Percentiles rank a stretch among this genome's conserved stretches.
These are phyloP conservation scores for Vararia minispora DNA, from an alignment of 768 basidiomycete genomes.

Conservation along the genomic window DNA sequence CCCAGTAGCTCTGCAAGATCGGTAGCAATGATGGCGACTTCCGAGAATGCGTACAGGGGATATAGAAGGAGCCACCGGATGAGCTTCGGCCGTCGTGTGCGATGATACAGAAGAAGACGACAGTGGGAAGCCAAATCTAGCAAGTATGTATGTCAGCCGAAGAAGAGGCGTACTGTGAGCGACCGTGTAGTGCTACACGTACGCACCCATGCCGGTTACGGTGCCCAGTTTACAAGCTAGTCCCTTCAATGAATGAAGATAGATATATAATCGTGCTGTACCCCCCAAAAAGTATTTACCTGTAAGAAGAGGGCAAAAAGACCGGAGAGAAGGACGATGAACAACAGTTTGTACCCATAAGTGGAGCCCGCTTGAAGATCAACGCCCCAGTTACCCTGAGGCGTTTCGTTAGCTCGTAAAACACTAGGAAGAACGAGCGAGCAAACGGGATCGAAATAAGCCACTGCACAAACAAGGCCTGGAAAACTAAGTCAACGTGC, in stretches of 20 bases:
- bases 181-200: too few relatives aligned
- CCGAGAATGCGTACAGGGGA: slow-evolving; percentile 32
- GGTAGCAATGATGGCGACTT: slow-evolving; percentile 44
- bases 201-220: slow-evolving; percentile 67
- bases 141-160: not conserved
- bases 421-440: not conserved
- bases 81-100: slow-evolving; percentile 27
- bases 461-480: slow-evolving; percentile 78
- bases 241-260: slow-evolving; percentile 29
- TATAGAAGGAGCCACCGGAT: slow-evolving; percentile 31
- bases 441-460: slow-evolving; percentile 71
- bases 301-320: slow-evolving; percentile 78
- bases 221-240: slow-evolving; percentile 74
- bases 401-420: slow-evolving; percentile 21
- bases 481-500: too few relatives aligned
- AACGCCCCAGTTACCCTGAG: slow-evolving; percentile 74
- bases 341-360: slow-evolving; percentile 80
- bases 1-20: slow-evolving; percentile 53
- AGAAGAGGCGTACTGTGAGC: not conserved
- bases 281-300: slow-evolving; percentile 25
- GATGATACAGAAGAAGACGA: slow-evolving; percentile 34
- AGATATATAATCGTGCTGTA: not conserved
- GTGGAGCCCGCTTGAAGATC: slow-evolving; percentile 80
- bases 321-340: slow-evolving; percentile 75
- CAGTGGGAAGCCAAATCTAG: slow-evolving; percentile 39